Conservation (phyloP, 169 alveolate species). For the Theileria annulata region DNA sequence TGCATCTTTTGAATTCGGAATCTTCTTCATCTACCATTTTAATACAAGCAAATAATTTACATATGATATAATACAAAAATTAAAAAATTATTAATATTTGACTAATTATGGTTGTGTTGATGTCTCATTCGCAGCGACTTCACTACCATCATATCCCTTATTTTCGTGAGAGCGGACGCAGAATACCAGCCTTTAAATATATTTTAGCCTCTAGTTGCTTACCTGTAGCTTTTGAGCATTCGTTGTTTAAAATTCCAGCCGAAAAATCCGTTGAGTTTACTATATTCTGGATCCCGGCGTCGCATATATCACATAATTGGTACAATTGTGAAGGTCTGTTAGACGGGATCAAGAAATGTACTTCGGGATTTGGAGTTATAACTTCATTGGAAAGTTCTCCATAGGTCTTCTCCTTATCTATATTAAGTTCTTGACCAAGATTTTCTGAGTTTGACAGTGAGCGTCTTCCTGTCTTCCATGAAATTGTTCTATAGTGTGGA, state of each 20-base stretch:
- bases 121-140: conserved; percentile 67
- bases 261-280: conserved; percentile 5
- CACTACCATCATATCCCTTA: conserved; percentile 62
- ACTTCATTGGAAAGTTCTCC: conserved; percentile 17
- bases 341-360: conserved; percentile 62
- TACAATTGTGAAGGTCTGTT: conserved; percentile 62
- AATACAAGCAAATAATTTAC: not conserved
- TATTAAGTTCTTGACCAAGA: not conserved
- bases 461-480: conserved; percentile 61
- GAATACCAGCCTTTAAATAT: conserved; percentile 59
- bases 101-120: conserved; percentile 15
- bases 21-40: conserved; percentile 11
- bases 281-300: conserved; percentile 63
- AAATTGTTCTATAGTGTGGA: conserved; percentile 60
- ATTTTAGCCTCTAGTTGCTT: not conserved
- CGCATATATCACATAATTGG: conserved; percentile 64
- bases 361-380: conserved; percentile 48
- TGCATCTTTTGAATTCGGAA: not conserved
- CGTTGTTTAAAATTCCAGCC: conserved; percentile 2
- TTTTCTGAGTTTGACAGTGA: not conserved
- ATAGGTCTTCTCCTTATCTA: conserved; percentile 30
- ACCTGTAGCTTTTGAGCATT: conserved; percentile 64
- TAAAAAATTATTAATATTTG: conserved; percentile 6
- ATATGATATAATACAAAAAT: not conserved
- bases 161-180: conserved; percentile 35